Base-by-base conservation (phyloP, 1,139 yeast genomes). In the Candida pseudoviswanathii region DNA sequence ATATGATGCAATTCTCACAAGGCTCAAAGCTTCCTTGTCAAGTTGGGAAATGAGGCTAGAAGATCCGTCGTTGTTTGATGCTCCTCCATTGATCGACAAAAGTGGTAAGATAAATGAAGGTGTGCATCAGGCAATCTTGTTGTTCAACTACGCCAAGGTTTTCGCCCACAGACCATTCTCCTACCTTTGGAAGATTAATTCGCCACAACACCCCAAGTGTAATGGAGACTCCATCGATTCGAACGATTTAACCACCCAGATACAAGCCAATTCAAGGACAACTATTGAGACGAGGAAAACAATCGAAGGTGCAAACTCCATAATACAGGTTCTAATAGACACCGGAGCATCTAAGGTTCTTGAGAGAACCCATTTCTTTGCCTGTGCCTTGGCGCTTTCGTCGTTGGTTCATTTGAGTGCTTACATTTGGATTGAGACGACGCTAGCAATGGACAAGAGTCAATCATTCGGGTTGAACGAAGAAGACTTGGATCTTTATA, bases 131-230 rank as follows among this genome's bases (percentile, higher is more conserved):
- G 68, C 81, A 1, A 66, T 74, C 4, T 65, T 77, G 51, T 59
- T 78, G 58, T 65, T 71, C 44, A 75, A 74, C 52, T 78, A 78
- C 58, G 81, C 82, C 2, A 75, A 73, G 52, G 77, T 78, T 10
- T 78, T 77, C 55, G 77, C 78, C 2, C 81, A 78, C 57, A 62
- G 82, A 49, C 83, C 82, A 2, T 71, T 77, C 48, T 77, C 81
- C 3, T 76, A 70, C 54, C 63, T 78, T 4, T 78, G 81, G 81
- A 71, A 77, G 55, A 70, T 78, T 2, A 78, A 75, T 52, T 55
- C 64, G 7, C 77, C 81, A 3, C 73, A 70, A 50, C 67, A 70
- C 47, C 72, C 79, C 11, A 65, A 65, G 52, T 73, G 78, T 36
- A 51, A 45, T 37, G 58, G 51, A 25, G 55, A 54, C 8, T 45